Evolutionary conservation across 495 filamentous ascomycete genomes (phyloP), one percentile per base, ranked within the genome.

Genomic region (Lasiosphaeriaceae sp.): DNA sequence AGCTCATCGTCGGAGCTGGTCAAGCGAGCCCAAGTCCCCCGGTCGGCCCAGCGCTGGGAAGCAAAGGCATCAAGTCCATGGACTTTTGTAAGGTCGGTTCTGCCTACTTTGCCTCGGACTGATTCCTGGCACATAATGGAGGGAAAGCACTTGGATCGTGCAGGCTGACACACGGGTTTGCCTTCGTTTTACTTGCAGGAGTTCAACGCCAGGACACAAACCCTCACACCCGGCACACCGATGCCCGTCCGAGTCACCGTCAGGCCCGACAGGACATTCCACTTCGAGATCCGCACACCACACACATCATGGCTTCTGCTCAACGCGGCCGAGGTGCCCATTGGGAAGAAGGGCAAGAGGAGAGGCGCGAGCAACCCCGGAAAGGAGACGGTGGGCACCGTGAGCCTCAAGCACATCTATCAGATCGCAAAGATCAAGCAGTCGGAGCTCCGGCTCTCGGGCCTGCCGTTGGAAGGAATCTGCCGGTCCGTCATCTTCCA

Each of bases 11-110:
- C 50, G 95, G 92, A 58, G 94, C 94, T 39, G 95, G 94, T n/a
- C 90, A 97, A 70, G 94, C 94, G 47, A 89, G 87, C 58, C 94
- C 94, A 29, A 92, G 90, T 76, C 95, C 94, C n/a, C 94, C 94
- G 2, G 91, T 99, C 66, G 95, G 95, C 76, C 95, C 95, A 26
- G 95, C 94, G 45, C 80, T 99, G 60, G 94, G 94, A 71, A 92
- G 88, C 72, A 97, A 96, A 80, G 94, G 94, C 78, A 89, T 99
- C 41, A 99, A 99, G 80, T 92, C 88, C 57, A 99, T 99, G 88
- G 95, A 99, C 74, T 97, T 97, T 71, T 97, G 94, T 83, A 98
- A 98, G 83, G 94, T 97, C 66, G 62, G 77, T 60, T 31, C 26
- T 9, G 26, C 26, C 26, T 31, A 3, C n/a, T n/a, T n/a, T n/a